Evolutionary conservation across 345 rosid species (phyloP).

Genomic region (Pistacia vera): DNA sequence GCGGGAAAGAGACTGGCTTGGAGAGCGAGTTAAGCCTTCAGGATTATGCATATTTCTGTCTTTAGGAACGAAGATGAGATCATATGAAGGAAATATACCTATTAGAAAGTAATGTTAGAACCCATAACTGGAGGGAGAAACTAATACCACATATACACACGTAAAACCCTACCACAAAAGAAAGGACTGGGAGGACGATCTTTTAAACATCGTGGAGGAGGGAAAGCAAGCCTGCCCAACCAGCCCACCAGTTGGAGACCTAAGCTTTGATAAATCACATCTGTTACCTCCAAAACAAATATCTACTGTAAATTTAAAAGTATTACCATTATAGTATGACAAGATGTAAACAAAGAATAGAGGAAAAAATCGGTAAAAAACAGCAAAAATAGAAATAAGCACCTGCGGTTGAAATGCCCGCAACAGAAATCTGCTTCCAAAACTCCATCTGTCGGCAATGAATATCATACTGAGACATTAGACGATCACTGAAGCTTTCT

Average conservation of each 20-base stretch:
- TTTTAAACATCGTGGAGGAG: slow-evolving; percentile 17
- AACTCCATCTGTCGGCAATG: neutral
- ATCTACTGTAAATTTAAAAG: neutral
- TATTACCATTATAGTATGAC: neutral
- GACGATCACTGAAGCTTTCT: neutral
- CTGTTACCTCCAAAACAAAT: neutral
- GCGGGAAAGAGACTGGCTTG: neutral
- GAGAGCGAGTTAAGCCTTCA: slow-evolving; percentile 8
- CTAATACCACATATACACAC: neutral
- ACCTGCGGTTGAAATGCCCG: slow-evolving; percentile 14
- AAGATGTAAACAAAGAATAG: neutral
- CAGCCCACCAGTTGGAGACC: slow-evolving; percentile 24
- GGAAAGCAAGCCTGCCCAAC: slow-evolving; percentile 29
- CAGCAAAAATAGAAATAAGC: neutral
- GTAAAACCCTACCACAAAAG: slow-evolving; percentile 7
- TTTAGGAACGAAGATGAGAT: slow-evolving; percentile 11
- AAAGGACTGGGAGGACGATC: neutral
- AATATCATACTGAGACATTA: neutral
- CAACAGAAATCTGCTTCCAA: slow-evolving; percentile 5
- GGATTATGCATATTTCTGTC: neutral
- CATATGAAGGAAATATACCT: slow-evolving; percentile 20
- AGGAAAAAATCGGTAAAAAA: neutral
- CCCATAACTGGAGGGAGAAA: neutral
- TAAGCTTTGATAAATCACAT: neutral
- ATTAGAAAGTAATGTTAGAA: neutral